Evolutionary conservation across 306 rosid genomes (phyloP).

Genomic region (Lathyrus tuberosus): DNA sequence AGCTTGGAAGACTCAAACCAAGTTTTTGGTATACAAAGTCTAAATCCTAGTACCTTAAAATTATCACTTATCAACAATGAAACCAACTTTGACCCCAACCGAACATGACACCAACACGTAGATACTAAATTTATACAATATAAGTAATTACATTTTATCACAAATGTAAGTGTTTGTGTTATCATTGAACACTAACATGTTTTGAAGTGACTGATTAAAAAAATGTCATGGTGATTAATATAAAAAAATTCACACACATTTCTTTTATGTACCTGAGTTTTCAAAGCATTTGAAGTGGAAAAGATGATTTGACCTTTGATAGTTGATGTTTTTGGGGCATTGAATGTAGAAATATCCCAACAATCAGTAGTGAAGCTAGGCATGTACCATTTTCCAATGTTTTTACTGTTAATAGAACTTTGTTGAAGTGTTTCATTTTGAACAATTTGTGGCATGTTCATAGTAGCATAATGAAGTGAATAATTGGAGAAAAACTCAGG

Average conservation of each 20-base stretch:
- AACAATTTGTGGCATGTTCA: constrained; percentile 43
- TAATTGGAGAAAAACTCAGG: constrained; percentile 61
- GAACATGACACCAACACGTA: no score
- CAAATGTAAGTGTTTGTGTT: no score
- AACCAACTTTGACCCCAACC: no score
- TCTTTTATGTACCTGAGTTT: constrained; percentile 55
- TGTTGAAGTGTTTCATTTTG: constrained; percentile 45
- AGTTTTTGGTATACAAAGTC: constrained; percentile 48
- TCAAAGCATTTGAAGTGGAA: constrained; percentile 53
- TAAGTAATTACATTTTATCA: no score
- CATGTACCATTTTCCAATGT: constrained; percentile 36
- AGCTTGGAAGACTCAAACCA: constrained; percentile 65
- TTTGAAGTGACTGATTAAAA: no score
- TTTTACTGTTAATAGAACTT: constrained; percentile 12
- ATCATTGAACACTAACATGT: no score
- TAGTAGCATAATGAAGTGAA: constrained; percentile 42
- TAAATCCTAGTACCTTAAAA: constrained; percentile 42
- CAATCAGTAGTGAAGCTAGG: constrained; percentile 52
- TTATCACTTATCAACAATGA: constrained; percentile 9
- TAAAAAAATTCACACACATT: not conserved
- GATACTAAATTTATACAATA: no score
- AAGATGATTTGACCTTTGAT: constrained; percentile 52
- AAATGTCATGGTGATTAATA: not conserved
- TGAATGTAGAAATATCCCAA: constrained; percentile 58
- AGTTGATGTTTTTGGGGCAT: constrained; percentile 46